phyloP scores from a whole-genome alignment of 2,329 filamentous ascomycete genomes.

The Fusarium circinatum region DNA sequence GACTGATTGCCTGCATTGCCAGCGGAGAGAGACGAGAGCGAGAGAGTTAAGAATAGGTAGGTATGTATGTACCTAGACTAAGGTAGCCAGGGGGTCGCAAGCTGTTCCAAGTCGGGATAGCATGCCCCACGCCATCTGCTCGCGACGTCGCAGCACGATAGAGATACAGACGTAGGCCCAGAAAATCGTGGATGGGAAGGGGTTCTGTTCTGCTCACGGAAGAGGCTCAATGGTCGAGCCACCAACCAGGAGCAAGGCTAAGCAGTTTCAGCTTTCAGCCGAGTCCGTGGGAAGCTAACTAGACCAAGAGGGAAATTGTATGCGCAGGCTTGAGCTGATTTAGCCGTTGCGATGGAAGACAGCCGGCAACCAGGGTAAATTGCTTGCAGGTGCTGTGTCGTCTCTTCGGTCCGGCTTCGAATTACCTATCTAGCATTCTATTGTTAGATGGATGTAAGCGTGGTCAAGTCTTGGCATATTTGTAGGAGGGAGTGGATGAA shows the following conservation, averaged over 20 bases:
- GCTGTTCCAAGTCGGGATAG: slow-evolving; percentile 38
- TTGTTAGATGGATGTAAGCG: slow-evolving; percentile 15
- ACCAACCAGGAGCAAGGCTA: slow-evolving; percentile 27
- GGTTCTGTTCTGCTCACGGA: slow-evolving; percentile 19
- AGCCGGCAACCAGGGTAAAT: slow-evolving; percentile 25
- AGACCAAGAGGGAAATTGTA: slow-evolving; percentile 32
- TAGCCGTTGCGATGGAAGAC: slow-evolving; percentile 25
- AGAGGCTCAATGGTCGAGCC: slow-evolving; percentile 23
- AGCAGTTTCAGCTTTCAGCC: slow-evolving; percentile 40
- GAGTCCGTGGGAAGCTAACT: slow-evolving; percentile 24
- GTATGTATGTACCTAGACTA: neutral
- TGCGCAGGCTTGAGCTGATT: slow-evolving; percentile 38
- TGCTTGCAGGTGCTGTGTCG: slow-evolving; percentile 12
- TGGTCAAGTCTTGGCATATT: slow-evolving; percentile 9
- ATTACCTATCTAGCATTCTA: neutral
- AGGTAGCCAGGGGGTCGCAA: slow-evolving; percentile 27
- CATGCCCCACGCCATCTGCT: slow-evolving; percentile 38
- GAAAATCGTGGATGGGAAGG: slow-evolving; percentile 3
- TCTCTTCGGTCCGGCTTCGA: slow-evolving; percentile 23
- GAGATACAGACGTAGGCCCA: slow-evolving; percentile 20
- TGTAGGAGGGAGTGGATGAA: neutral
- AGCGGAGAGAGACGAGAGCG: slow-evolving; percentile 24
- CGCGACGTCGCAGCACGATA: slow-evolving; percentile 29
- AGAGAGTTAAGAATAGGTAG: slow-evolving; percentile 19
- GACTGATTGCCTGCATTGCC: slow-evolving; percentile 28